Percentiles rank a stretch among this genome's conserved stretches.
These are phyloP conservation scores for Vitis riparia DNA, from an alignment of 164 flowering plant species.

Conservation along the genomic window DNA sequence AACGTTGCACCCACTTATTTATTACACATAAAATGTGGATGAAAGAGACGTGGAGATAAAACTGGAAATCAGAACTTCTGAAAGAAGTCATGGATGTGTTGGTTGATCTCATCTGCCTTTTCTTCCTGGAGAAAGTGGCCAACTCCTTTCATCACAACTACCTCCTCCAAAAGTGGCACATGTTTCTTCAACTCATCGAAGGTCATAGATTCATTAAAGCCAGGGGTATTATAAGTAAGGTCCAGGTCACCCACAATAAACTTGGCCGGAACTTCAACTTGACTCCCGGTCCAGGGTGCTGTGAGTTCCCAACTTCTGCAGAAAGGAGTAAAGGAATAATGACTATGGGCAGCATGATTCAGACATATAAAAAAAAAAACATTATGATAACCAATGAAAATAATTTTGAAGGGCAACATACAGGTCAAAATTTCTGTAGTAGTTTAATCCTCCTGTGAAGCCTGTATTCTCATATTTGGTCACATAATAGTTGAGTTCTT, in stretches of 20 bases:
- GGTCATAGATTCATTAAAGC: slow-evolving; percentile 45
- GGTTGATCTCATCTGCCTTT: slow-evolving; percentile 48
- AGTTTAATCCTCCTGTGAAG: slow-evolving; percentile 43
- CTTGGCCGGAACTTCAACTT: slow-evolving; percentile 57
- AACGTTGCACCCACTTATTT: too few species aligned
- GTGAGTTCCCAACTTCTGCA: slow-evolving; percentile 66
- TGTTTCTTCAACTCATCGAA: slow-evolving; percentile 46
- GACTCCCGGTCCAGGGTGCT: slow-evolving; percentile 59
- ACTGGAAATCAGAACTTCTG: slow-evolving; percentile 26
- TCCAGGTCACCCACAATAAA: slow-evolving; percentile 65
- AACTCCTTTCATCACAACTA: slow-evolving; percentile 60
- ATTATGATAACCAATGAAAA: too few species aligned
- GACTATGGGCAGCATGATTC: too few species aligned
- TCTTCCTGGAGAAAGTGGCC: slow-evolving; percentile 64
- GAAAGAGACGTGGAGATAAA: neutral
- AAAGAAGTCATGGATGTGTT: slow-evolving; percentile 51
- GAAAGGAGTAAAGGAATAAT: neutral
- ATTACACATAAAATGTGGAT: neutral
- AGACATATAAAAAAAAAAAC: too few species aligned
- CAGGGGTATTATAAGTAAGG: slow-evolving; percentile 36
- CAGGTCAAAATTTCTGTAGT: slow-evolving; percentile 34
- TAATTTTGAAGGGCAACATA: slow-evolving; percentile 10
- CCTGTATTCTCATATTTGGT: slow-evolving; percentile 38
- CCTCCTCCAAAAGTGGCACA: slow-evolving; percentile 60
- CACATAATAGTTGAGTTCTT: slow-evolving; percentile 31